Evolutionary conservation across 768 basidiomycete species (phyloP), one percentile per base, ranked within the genome.

Genomic region (Russula emetica): DNA sequence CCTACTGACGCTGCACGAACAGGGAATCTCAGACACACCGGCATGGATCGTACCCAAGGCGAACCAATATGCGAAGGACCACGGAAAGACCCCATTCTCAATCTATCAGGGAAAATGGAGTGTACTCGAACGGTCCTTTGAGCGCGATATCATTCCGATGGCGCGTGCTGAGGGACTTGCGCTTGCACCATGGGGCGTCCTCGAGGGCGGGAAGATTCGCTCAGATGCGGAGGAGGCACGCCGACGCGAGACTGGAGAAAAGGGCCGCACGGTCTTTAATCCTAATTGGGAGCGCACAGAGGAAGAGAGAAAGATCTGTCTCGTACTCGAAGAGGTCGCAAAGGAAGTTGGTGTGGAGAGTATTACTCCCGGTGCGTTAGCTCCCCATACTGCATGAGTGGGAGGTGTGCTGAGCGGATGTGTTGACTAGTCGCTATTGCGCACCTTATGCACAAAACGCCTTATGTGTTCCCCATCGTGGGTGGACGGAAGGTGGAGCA

Each of bases 401-500:
- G 5, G 14, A 14, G n/a, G 16, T 10, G 7, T 44, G 34, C 22
- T 53, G 30, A 63, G 28, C 3, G 3, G 42, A 16, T 20, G 13
- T 34, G 6, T 26, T 47, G 38, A 55, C 28, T n/a, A 80, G 80
- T 83, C 4, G 81, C 82, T 10, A 79, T 85, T 62, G 81, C 82
- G 16, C 84, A 83, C 62, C 72, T 84, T 13, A 72, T 85, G 72
- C 80, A 83, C 51, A 85, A 84, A 70, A 75, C 79, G 6, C 78
- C 80, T 0, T 82, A 76, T 56, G 80, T 82, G 0, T 83, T 83
- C 72, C 82, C 81, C 0, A 74, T 83, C 61, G 70, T 83, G 34
- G 82, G 82, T 3, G 79, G 81, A 0, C 75, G 81, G 56, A 85
- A 83, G 67, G 71, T 82, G 50, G 81, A 82, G 69, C 80, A 85